A percentile compares a stretch with the other conserved stretches of the same genome.
phyloP scores from a whole-genome alignment of 2,329 filamentous ascomycete genomes.

The Scytalidium sp. region DNA sequence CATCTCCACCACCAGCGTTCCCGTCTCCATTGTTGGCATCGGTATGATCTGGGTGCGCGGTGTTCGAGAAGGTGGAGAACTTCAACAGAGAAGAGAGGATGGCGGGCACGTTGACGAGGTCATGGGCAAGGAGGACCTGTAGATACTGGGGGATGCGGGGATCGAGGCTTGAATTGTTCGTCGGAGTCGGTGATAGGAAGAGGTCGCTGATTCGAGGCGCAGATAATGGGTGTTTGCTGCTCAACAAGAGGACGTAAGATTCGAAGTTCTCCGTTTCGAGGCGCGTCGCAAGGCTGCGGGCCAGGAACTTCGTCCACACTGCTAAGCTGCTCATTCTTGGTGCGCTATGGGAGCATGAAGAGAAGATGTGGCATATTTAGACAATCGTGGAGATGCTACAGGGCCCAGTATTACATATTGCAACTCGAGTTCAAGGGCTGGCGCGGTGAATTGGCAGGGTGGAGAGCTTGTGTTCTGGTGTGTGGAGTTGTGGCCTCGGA shows the following conservation, averaged over 20 bases:
- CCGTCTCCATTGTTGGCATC: conserved; percentile 11
- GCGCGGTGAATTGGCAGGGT: background rate
- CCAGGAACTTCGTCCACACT: conserved; percentile 50
- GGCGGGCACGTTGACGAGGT: conserved; percentile 51
- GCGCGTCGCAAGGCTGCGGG: conserved; percentile 46
- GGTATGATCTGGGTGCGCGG: conserved; percentile 4
- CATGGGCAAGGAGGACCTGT: conserved; percentile 48
- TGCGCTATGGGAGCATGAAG: background rate
- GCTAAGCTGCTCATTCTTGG: conserved; percentile 2
- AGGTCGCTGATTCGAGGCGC: conserved; percentile 52
- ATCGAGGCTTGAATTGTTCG: conserved; percentile 47
- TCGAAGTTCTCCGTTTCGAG: conserved; percentile 53
- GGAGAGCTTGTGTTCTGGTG: too few species aligned
- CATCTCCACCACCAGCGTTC: conserved; percentile 11
- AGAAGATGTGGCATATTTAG: background rate
- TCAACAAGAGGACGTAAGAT: conserved; percentile 45
- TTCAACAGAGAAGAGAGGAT: conserved; percentile 54
- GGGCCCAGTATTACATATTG: background rate
- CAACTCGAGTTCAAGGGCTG: background rate
- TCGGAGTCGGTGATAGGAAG: conserved; percentile 51
- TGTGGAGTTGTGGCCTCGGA: too few species aligned
- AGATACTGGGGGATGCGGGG: conserved; percentile 59
- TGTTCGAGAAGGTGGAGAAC: conserved; percentile 37
- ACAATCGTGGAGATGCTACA: background rate
- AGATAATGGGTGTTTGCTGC: conserved; percentile 49